phyloP scores from a whole-genome alignment of 2,329 filamentous ascomycete genomes.

The Epicoccum nigrum region DNA sequence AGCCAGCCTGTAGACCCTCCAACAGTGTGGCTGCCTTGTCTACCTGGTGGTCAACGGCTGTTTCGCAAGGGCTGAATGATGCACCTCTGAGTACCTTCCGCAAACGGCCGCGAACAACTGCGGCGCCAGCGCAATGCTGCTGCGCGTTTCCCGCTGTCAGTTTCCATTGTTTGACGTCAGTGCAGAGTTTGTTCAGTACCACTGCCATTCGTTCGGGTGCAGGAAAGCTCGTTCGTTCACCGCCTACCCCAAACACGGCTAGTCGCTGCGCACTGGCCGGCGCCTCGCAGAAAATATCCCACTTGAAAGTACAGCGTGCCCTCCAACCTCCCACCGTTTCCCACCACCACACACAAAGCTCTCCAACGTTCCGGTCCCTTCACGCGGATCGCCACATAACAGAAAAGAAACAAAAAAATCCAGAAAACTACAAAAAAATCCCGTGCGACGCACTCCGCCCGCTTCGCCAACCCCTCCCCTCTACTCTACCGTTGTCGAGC shows the following conservation, averaged over 20 bases:
- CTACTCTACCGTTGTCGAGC: constrained; percentile 27
- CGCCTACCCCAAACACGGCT: constrained; percentile 20
- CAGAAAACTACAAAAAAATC: constrained; percentile 48
- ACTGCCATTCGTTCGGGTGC: constrained; percentile 16
- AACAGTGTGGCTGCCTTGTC: constrained; percentile 9
- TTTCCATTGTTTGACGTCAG: constrained; percentile 4
- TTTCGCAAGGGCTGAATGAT: constrained; percentile 6
- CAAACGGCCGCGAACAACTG: background rate
- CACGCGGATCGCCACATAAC: constrained; percentile 42
- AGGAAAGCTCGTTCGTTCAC: constrained; percentile 21
- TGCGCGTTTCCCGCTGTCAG: background rate
- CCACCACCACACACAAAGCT: constrained; percentile 30
- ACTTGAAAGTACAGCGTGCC: constrained; percentile 15
- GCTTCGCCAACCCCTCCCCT: constrained; percentile 32
- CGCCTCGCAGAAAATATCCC: constrained; percentile 21
- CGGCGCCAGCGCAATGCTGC: background rate
- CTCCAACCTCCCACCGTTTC: constrained; percentile 18
- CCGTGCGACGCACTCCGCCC: constrained; percentile 35
- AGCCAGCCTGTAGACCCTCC: background rate
- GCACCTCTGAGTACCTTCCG: constrained; percentile 1
- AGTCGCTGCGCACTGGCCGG: constrained; percentile 20
- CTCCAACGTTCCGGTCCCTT: constrained; percentile 40
- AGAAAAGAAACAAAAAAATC: constrained; percentile 50
- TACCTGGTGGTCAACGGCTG: constrained; percentile 6
- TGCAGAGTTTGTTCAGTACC: constrained; percentile 7